These are phyloP conservation scores for Helichrysum umbraculigerum DNA, from an alignment of 129 eudicot species.

Conservation along the genomic window DNA sequence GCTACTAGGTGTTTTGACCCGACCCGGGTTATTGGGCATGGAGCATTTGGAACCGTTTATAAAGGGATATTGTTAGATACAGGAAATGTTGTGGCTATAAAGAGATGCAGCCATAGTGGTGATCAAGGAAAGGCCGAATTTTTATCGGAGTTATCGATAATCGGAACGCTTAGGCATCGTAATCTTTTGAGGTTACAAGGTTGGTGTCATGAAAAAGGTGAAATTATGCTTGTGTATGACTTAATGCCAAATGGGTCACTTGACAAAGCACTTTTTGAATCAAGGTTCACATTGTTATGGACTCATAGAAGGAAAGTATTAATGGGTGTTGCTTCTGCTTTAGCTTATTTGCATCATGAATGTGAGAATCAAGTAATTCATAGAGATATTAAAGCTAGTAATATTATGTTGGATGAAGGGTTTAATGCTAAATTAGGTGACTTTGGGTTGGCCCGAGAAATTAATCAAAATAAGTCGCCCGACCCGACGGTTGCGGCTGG, in stretches of 20 bases:
- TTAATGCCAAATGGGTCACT: slow-evolving; percentile 91
- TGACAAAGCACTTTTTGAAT: slow-evolving; percentile 85
- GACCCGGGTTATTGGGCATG: slow-evolving; percentile 65
- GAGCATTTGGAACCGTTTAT: slow-evolving; percentile 94
- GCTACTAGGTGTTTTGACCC: slow-evolving; percentile 75
- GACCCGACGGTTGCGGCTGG: slow-evolving; percentile 93
- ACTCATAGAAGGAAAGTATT: slow-evolving; percentile 60
- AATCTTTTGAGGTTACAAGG: slow-evolving; percentile 84
- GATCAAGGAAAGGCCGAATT: slow-evolving; percentile 82
- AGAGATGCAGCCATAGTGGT: slow-evolving; percentile 69
- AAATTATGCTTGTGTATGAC: slow-evolving; percentile 74
- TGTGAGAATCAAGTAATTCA: slow-evolving; percentile 88
- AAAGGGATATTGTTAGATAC: slow-evolving; percentile 60
- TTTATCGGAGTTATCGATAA: slow-evolving; percentile 76
- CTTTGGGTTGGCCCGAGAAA: slow-evolving; percentile 78
- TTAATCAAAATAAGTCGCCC: slow-evolving; percentile 75
- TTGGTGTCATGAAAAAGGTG: slow-evolving; percentile 93
- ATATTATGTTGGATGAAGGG: slow-evolving; percentile 83
- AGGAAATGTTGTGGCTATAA: slow-evolving; percentile 74
- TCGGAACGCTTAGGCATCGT: slow-evolving; percentile 85
- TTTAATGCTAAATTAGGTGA: slow-evolving; percentile 86
- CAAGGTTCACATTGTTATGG: slow-evolving; percentile 65
- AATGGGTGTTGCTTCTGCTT: slow-evolving; percentile 80
- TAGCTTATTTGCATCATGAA: slow-evolving; percentile 87
- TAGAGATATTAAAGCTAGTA: slow-evolving; percentile 82